phyloP scores from a whole-genome alignment of 2,329 filamentous ascomycete genomes.

The Colletotrichum destructivum region DNA sequence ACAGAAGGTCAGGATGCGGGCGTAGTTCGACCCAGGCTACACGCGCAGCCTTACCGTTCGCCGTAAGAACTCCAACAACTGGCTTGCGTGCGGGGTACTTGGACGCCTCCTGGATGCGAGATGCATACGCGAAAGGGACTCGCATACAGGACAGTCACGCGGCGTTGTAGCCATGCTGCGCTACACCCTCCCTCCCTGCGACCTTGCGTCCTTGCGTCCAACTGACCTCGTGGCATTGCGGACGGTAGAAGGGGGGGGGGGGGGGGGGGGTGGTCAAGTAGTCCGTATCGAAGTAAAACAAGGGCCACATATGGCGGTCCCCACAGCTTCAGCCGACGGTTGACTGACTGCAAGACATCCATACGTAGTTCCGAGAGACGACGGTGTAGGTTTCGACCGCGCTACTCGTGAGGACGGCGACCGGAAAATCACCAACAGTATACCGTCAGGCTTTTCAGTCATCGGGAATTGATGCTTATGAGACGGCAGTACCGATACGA shows the following conservation, averaged over 20 bases:
- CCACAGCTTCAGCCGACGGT: neutral
- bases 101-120: neutral
- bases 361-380: neutral
- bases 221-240: neutral
- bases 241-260: too few species aligned
- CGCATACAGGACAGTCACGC: slow-evolving; percentile 21
- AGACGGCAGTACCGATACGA: neutral
- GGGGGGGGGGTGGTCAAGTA: neutral
- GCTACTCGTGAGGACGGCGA: neutral
- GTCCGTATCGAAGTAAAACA: neutral
- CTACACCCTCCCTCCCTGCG: neutral
- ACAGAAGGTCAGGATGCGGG: neutral
- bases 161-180: neutral
- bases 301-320: neutral
- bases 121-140: slow-evolving; percentile 21
- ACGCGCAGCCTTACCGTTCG: slow-evolving; percentile 5
- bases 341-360: neutral
- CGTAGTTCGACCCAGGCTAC: slow-evolving; percentile 1
- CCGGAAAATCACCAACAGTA: neutral
- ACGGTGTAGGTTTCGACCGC: neutral
- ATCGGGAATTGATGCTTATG: neutral
- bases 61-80: neutral
- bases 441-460: neutral
- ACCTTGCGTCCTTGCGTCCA: neutral
- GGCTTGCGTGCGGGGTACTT: slow-evolving; percentile 5